These are phyloP conservation scores for Biancaea sappan DNA, from an alignment of 306 rosid genomes.

Conservation along the genomic window DNA sequence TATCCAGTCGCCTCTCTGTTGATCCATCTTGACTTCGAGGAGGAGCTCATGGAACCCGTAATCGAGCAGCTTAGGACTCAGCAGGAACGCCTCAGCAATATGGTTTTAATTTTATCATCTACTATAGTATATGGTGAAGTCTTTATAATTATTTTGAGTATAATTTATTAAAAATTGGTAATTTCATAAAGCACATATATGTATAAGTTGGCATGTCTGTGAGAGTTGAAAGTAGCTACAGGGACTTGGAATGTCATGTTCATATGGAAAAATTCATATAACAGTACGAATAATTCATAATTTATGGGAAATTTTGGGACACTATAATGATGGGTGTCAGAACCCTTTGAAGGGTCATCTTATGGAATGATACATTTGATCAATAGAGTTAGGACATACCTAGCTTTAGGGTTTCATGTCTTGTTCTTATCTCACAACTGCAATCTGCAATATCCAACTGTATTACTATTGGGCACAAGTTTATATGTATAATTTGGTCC, in stretches of 20 bases:
- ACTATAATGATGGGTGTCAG: slow-evolving; percentile 42
- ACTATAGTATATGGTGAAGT: too few relatives aligned
- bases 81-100: too few relatives aligned
- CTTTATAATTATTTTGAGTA: too few relatives aligned
- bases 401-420: slow-evolving; percentile 33
- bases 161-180: too few relatives aligned
- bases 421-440: slow-evolving; percentile 23
- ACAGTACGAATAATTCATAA: slow-evolving; percentile 16
- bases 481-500: slow-evolving; percentile 33
- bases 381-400: slow-evolving; percentile 33
- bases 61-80: too few relatives aligned
- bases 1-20: too few relatives aligned
- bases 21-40: too few relatives aligned
- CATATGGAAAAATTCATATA: slow-evolving; percentile 39
- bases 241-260: slow-evolving; percentile 40
- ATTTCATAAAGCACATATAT: too few relatives aligned
- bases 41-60: too few relatives aligned
- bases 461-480: not conserved
- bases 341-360: slow-evolving; percentile 8
- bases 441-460: not conserved
- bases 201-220: slow-evolving; percentile 39
- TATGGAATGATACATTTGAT: slow-evolving; percentile 38
- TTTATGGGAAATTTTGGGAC: slow-evolving; percentile 24
- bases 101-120: too few relatives aligned
- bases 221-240: slow-evolving; percentile 24